Evolutionary conservation across 345 rosid genomes (phyloP), one percentile per base, ranked within the genome.

Genomic region (Murraya paniculata): DNA sequence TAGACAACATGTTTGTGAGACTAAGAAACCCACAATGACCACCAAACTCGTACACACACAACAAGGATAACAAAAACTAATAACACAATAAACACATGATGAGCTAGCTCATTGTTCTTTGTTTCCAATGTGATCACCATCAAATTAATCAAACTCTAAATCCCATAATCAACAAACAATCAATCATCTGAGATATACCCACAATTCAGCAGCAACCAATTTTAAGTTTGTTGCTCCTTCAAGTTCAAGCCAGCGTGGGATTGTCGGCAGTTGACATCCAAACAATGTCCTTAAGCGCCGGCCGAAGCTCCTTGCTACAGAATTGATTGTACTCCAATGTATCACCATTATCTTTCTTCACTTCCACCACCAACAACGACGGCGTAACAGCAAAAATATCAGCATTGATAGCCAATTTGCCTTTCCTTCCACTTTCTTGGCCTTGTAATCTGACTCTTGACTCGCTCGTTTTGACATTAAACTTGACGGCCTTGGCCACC

Each of bases 331-430:
- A 95, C 83, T 95, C 99, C 16, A 93, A 77, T 0, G 99, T 93
- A 21, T 95, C 99, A 2, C 99, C 98, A 5, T 87, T 85, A 74
- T 93, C 96, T 82, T 95, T 92, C 88, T 89, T 95, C 86, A 93
- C 98, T 82, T 93, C 96, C 84, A 95, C 98, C 45, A 93, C 90
- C 58, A 91, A 33, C 9, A 92, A 88, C 56, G 92, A 86, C 53
- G 97, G 96, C 14, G 98, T 87, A 76, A 95, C 88, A 0, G 98
- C 89, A 59, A 88, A 92, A 25, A 95, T 86, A 69, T 93, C 97
- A 0, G 94, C 99, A 5, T 88, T 93, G 9, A 93, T 91, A 1
- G 91, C 89, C 35, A 95, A 71, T 80, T 88, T 93, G 73, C 97
- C 98, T 84, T 93, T 95, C 83, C 99, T 83, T 5, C 99, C 99